These are phyloP conservation scores for Euphorbia lathyris DNA, from an alignment of 345 rosid genomes.

Conservation along the genomic window DNA sequence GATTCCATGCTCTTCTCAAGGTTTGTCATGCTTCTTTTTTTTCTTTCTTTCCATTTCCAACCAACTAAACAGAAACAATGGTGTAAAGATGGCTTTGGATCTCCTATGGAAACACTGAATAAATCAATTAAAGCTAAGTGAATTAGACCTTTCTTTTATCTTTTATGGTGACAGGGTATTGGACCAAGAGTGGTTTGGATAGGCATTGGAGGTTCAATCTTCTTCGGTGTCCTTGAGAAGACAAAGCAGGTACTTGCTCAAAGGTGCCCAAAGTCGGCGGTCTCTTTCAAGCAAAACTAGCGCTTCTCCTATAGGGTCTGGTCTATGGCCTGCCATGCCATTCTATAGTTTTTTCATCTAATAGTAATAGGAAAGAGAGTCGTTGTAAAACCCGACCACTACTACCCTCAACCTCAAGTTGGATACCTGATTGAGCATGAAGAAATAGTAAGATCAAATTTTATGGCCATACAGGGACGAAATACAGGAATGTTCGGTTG, in stretches of 20 bases:
- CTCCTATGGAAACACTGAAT: no score
- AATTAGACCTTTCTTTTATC: no score
- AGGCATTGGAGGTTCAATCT: constrained; percentile 86
- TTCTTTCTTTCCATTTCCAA: neutral
- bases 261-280: neutral
- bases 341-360: neutral
- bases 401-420: neutral
- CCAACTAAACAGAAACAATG: neutral
- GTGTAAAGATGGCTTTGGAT: no score
- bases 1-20: constrained; percentile 80
- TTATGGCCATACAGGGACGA: no score
- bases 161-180: constrained; percentile 54
- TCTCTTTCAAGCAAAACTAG: constrained; percentile 11
- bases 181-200: constrained; percentile 89
- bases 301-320: neutral
- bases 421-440: neutral
- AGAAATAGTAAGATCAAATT: neutral
- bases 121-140: no score
- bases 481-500: no score
- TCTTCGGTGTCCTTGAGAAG: constrained; percentile 79
- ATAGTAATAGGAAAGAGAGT: neutral
- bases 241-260: constrained; percentile 67
- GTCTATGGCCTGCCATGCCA: constrained; percentile 1
- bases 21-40: constrained; percentile 25
- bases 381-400: no score